phyloP scores from a whole-genome alignment of 176 grass and related monocot species.

The Raddia distichophylla region DNA sequence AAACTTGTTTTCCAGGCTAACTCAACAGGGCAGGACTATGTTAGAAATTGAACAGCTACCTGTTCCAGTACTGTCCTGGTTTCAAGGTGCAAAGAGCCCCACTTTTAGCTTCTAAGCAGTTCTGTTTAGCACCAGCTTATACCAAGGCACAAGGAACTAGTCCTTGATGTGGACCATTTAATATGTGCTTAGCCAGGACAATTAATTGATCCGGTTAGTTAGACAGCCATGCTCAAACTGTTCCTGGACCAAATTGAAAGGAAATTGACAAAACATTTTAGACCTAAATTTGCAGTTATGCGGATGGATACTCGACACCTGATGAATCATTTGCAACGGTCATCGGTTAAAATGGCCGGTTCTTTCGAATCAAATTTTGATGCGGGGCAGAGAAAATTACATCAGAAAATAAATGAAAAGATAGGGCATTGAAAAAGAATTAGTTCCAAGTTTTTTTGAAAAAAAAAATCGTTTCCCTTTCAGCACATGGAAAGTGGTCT shows the following conservation, averaged over 20 bases:
- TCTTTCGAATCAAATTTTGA: not conserved
- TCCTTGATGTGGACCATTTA: constrained; percentile 15
- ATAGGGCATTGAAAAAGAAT: not conserved
- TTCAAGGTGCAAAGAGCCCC: constrained; percentile 14
- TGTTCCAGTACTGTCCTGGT: not conserved
- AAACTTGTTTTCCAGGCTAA: constrained; percentile 30
- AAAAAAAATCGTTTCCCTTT: constrained; percentile 10
- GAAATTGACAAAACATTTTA: not conserved
- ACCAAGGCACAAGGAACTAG: constrained; percentile 11
- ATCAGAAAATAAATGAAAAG: not conserved
- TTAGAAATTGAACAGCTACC: constrained; percentile 11
- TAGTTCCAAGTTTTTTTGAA: not conserved
- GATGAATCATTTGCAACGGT: not conserved
- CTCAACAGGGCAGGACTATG: not conserved
- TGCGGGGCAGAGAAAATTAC: not conserved
- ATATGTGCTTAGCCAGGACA: not conserved
- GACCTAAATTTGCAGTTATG: not conserved
- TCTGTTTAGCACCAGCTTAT: constrained; percentile 35
- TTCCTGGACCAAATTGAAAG: constrained; percentile 4
- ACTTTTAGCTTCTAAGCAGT: not conserved
- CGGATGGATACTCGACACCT: not conserved
- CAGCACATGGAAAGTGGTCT: constrained; percentile 37
- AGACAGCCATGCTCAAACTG: not conserved
- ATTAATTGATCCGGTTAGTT: not conserved
- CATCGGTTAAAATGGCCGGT: not conserved